A percentile compares a stretch with the other conserved stretches of the same genome.
These are phyloP conservation scores for Cudoniella acicularis DNA, from an alignment of 495 filamentous ascomycete genomes.

Conservation along the genomic window DNA sequence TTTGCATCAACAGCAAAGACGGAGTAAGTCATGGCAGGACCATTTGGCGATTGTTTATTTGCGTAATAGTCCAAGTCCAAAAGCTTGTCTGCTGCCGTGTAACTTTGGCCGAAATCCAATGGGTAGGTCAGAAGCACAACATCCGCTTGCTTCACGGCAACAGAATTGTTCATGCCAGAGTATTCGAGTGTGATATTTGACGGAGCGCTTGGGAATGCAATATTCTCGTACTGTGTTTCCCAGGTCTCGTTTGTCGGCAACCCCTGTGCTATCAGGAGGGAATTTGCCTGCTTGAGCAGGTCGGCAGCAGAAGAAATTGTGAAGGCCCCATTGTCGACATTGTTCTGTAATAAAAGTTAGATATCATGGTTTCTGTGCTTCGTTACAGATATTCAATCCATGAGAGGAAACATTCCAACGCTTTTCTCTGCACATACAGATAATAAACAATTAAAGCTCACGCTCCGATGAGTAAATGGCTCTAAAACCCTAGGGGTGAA, in stretches of 20 bases:
- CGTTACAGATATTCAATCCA: no score
- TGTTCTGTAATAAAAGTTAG: no score
- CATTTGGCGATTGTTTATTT: constrained; percentile 50
- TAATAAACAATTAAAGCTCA: no score
- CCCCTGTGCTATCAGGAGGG: constrained; percentile 12
- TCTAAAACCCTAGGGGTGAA: not conserved
- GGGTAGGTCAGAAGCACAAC: constrained; percentile 55
- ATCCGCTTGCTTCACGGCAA: constrained; percentile 58
- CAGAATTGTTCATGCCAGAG: constrained; percentile 49
- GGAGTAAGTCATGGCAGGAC: constrained; percentile 60
- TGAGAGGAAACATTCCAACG: no score
- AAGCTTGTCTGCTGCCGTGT: constrained; percentile 46
- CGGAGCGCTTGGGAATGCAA: constrained; percentile 30
- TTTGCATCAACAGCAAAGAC: constrained; percentile 53
- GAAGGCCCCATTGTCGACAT: constrained; percentile 66
- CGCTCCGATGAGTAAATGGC: no score
- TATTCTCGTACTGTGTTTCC: constrained; percentile 29
- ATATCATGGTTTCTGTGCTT: no score
- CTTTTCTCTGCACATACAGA: no score
- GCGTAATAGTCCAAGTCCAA: constrained; percentile 58
- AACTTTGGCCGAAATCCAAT: constrained; percentile 49
- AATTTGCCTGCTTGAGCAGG: constrained; percentile 17
- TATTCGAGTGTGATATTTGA: constrained; percentile 71
- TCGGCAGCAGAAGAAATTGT: constrained; percentile 52
- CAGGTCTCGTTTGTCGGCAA: constrained; percentile 34